Evolutionary conservation across 192 early-diverging fungal species (phyloP).

Genomic region (Borealophlyctis nickersoniae): DNA sequence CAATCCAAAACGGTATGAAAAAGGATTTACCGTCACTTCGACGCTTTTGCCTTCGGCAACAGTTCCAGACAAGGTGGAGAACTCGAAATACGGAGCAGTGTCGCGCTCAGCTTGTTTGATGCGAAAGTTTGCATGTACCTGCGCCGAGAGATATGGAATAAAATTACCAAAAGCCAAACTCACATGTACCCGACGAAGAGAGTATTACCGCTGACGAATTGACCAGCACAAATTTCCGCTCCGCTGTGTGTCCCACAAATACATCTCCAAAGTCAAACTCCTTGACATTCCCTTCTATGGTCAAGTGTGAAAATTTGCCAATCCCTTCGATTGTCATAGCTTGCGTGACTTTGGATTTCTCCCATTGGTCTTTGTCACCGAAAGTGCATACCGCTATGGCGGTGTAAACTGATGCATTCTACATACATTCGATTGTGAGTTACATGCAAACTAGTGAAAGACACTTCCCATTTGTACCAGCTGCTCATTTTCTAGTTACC

Average conservation of each 20-base stretch:
- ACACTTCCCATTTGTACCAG: background rate
- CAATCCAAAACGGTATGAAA: background rate
- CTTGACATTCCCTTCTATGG: constrained; percentile 27
- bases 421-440: background rate
- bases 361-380: constrained; percentile 45
- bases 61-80: constrained; percentile 36
- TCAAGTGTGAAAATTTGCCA: constrained; percentile 55
- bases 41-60: constrained; percentile 25
- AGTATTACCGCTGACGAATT: constrained; percentile 46
- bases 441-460: constrained; percentile 7
- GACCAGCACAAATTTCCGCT: constrained; percentile 39
- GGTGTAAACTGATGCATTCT: constrained; percentile 48
- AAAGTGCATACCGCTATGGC: constrained; percentile 47
- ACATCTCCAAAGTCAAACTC: constrained; percentile 53
- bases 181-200: no score
- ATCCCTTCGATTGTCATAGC: constrained; percentile 44
- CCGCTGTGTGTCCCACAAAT: constrained; percentile 44
- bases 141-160: background rate
- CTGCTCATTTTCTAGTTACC: constrained; percentile 22
- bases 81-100: constrained; percentile 46
- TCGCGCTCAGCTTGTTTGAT: constrained; percentile 43
- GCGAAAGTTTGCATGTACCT: constrained; percentile 54
- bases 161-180: no score
- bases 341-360: constrained; percentile 32
- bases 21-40: constrained; percentile 35